Conservation (phyloP, 2,329 filamentous ascomycete genomes). For the Geosmithia flava region DNA sequence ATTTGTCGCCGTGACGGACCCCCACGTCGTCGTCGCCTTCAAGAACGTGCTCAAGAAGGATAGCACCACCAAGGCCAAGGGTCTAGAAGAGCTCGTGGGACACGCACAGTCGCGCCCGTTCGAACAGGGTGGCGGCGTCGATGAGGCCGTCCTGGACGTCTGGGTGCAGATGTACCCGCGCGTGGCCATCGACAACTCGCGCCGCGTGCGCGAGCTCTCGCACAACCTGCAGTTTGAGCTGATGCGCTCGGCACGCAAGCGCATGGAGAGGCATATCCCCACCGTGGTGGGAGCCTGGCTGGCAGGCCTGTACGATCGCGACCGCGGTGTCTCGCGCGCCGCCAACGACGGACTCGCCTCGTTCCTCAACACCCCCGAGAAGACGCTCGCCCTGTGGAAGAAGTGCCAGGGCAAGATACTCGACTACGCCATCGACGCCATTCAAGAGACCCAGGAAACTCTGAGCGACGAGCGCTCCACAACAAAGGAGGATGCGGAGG, state of each 20-base stretch:
- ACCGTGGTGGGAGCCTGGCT: conserved; percentile 82
- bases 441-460: conserved; percentile 68
- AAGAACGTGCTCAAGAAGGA: conserved; percentile 92
- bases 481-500: conserved; percentile 70
- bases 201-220: conserved; percentile 76
- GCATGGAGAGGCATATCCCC: conserved; percentile 69
- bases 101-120: conserved; percentile 44
- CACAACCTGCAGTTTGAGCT: conserved; percentile 60
- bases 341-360: conserved; percentile 63
- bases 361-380: conserved; percentile 72
- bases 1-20: conserved; percentile 62
- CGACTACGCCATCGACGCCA: conserved; percentile 67
- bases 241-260: conserved; percentile 57
- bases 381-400: conserved; percentile 63
- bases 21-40: conserved; percentile 77
- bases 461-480: conserved; percentile 84
- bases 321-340: conserved; percentile 63
- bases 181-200: conserved; percentile 78
- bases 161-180: conserved; percentile 89
- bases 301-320: conserved; percentile 76
- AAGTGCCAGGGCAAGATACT: conserved; percentile 72
- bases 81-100: conserved; percentile 69
- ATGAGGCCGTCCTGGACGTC: conserved; percentile 74
- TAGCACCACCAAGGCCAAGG: conserved; percentile 81
- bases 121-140: conserved; percentile 48